Percentiles rank a stretch among this genome's conserved stretches.
phyloP scores from a whole-genome alignment of 208 protist genomes.

The Acanthamoeba royreba region DNA sequence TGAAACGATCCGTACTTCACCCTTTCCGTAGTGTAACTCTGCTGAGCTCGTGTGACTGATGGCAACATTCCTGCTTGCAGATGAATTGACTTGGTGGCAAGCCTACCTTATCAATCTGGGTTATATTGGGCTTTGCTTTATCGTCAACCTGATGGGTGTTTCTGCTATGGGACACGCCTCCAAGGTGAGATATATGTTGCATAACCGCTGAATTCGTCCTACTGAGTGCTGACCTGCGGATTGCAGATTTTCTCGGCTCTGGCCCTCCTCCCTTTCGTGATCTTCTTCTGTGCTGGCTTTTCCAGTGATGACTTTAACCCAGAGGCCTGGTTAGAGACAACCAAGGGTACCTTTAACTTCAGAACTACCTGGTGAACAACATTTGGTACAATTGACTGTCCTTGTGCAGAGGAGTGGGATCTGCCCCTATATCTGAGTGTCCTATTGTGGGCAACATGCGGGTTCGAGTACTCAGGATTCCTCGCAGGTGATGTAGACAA shows the following conservation, averaged over 20 bases:
- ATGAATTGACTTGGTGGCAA: not conserved
- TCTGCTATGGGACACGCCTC: constrained; percentile 11
- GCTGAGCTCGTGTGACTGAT: too few species aligned
- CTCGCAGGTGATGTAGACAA: not conserved
- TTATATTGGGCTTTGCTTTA: not conserved
- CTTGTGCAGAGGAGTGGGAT: not conserved
- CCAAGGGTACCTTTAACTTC: not conserved
- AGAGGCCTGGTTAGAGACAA: not conserved
- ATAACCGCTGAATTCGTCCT: too few species aligned
- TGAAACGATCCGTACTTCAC: not conserved
- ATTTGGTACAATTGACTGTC: too few species aligned
- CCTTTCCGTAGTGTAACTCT: too few species aligned
- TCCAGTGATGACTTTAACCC: not conserved
- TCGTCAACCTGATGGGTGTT: not conserved
- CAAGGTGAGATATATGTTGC: not conserved
- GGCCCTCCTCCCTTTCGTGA: not conserved
- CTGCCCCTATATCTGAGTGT: not conserved
- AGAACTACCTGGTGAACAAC: too few species aligned
- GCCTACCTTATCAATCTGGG: constrained; percentile 6
- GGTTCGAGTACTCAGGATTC: constrained; percentile 22
- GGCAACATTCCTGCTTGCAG: not conserved
- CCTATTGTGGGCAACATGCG: not conserved
- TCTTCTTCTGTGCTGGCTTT: not conserved
- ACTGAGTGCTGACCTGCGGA: too few species aligned
- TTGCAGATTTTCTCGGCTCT: not conserved